Evolutionary conservation across 169 alveolate species (phyloP).

Genomic region (Eimeria sp.): DNA sequence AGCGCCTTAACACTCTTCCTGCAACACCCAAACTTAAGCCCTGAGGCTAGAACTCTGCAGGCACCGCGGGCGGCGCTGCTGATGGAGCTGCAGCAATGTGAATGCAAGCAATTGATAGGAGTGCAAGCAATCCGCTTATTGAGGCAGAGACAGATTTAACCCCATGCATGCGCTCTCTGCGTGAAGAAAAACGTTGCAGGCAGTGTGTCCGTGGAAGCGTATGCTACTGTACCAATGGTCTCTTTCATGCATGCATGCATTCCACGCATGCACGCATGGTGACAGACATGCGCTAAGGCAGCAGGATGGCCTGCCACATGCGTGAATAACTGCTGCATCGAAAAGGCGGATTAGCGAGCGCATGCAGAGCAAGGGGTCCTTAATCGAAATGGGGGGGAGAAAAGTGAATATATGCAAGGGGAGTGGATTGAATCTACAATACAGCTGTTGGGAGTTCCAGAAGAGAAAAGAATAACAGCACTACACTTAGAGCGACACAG

Average conservation of each 20-base stretch:
- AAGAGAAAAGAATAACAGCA: too few relatives aligned
- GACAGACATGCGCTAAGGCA: neutral
- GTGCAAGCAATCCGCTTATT: neutral
- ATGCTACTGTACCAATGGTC: too few relatives aligned
- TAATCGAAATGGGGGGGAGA: too few relatives aligned
- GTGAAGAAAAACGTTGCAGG: too few relatives aligned
- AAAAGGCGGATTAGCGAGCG: neutral
- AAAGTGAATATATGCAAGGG: too few relatives aligned
- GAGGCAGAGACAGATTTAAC: neutral
- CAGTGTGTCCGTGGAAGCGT: too few relatives aligned
- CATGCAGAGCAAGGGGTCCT: neutral
- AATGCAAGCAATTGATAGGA: neutral
- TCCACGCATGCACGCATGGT: neutral
- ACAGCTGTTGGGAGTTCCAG: too few relatives aligned
- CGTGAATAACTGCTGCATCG: neutral
- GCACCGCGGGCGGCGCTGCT: neutral
- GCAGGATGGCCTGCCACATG: neutral
- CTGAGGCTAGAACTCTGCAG: neutral
- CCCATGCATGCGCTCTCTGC: neutral
- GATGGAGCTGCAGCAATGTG: neutral
- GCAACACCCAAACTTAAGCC: neutral
- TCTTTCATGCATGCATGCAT: too few relatives aligned
- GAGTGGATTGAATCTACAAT: too few relatives aligned
- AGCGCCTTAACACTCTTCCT: conserved; percentile 88
- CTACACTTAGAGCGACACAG: too few relatives aligned